Percentiles rank a stretch among this genome's conserved stretches.
phyloP scores from a whole-genome alignment of 495 filamentous ascomycete species.

The Hypoxylon fuscum region DNA sequence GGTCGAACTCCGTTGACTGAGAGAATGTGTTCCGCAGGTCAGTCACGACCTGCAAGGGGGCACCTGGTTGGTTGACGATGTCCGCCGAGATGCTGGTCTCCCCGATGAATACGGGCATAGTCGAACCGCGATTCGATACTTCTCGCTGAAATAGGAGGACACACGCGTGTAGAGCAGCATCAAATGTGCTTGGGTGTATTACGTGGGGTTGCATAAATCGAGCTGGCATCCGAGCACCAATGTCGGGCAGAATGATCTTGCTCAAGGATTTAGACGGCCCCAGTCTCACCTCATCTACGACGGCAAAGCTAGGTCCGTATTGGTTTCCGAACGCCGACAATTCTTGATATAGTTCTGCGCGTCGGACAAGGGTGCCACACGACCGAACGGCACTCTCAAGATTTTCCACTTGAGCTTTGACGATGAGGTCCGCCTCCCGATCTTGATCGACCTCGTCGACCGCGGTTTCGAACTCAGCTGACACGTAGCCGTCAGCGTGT shows the following conservation, averaged over 20 bases:
- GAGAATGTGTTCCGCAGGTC: not conserved
- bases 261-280: no score
- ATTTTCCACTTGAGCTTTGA: no score
- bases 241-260: constrained; percentile 28
- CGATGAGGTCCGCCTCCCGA: no score
- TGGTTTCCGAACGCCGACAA: not conserved
- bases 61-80: not conserved
- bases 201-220: constrained; percentile 44
- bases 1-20: not conserved
- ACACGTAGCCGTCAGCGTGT: no score
- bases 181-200: constrained; percentile 50
- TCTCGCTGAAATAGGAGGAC: not conserved
- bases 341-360: not conserved
- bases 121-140: not conserved
- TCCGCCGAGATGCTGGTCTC: not conserved
- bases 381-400: no score
- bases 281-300: no score
- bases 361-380: not conserved
- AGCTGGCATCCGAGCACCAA: constrained; percentile 41
- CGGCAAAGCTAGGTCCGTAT: not conserved
- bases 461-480: no score
- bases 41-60: not conserved
- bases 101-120: not conserved
- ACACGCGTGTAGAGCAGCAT: constrained; percentile 27
- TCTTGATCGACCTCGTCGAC: no score